These are phyloP conservation scores for Chalaropsis ovoidea DNA, from an alignment of 2,329 filamentous ascomycete species.

Conservation along the genomic window DNA sequence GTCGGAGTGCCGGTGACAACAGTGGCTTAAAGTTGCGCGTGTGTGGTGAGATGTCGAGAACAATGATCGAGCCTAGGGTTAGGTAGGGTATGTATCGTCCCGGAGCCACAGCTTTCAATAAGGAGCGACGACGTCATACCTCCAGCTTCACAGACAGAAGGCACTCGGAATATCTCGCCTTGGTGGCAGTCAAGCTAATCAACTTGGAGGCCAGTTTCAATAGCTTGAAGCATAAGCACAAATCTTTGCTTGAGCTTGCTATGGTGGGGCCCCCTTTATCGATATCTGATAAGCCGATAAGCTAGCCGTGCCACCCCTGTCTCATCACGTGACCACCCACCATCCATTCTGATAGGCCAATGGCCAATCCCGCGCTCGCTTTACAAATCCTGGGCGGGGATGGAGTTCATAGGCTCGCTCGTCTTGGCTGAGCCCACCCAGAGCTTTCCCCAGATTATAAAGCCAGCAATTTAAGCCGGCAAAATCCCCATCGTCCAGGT, in stretches of 20 bases:
- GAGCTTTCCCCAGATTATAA: constrained; percentile 1
- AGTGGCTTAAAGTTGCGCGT: too few species aligned
- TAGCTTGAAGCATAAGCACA: not conserved
- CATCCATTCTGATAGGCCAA: not conserved
- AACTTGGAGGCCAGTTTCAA: too few species aligned
- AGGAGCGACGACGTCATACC: too few species aligned
- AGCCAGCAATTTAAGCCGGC: not conserved
- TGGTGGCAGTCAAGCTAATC: too few species aligned
- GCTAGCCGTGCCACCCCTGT: not conserved
- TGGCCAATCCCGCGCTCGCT: not conserved
- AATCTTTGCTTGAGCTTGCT: not conserved
- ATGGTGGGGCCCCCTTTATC: not conserved
- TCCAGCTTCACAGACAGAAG: too few species aligned
- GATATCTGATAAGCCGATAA: not conserved
- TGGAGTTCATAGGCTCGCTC: not conserved
- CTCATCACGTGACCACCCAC: not conserved
- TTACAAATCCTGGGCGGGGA: constrained; percentile 6
- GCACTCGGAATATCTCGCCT: too few species aligned
- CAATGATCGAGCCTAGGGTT: too few species aligned
- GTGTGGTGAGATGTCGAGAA: too few species aligned
- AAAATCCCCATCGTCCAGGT: not conserved
- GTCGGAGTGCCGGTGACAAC: too few species aligned
- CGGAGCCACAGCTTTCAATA: too few species aligned
- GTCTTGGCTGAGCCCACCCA: not conserved
- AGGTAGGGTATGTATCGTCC: too few species aligned